Conservation (phyloP, 192 early-diverging fungal genomes). For the Phycomyces blakesleeanus region DNA sequence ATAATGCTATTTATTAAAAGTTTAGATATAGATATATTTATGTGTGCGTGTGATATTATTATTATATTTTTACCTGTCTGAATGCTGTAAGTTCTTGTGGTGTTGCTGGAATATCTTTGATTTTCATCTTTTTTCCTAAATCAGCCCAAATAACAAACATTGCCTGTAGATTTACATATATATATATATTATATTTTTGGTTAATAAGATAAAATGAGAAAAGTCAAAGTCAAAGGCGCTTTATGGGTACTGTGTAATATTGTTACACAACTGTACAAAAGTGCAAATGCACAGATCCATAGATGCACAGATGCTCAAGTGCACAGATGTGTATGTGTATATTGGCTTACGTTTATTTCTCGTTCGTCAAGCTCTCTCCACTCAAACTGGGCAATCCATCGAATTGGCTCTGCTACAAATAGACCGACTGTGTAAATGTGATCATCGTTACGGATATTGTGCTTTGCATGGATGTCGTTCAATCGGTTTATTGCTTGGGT, state of each 20-base stretch:
- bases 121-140: conserved; percentile 37
- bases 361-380: conserved; percentile 37
- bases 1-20: conserved; percentile 23
- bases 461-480: conserved; percentile 45
- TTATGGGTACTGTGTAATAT: no score
- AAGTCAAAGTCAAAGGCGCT: no score
- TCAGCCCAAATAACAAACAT: conserved; percentile 28
- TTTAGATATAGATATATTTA: no score
- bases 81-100: conserved; percentile 22
- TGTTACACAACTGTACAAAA: no score
- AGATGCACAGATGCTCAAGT: no score
- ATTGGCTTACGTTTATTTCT: conserved; percentile 47
- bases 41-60: no score
- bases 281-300: no score
- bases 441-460: conserved; percentile 42
- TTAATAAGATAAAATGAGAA: no score
- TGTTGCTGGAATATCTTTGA: conserved; percentile 39
- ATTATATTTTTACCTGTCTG: conserved; percentile 34
- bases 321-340: no score
- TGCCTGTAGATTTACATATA: conserved; percentile 30
- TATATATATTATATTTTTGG: no score
- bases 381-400: conserved; percentile 33
- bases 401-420: conserved; percentile 33
- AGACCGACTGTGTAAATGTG: conserved; percentile 38
- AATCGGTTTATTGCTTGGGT: conserved; percentile 29